Percentiles rank a stretch among this genome's conserved stretches.
Conservation (phyloP, 1,284 basidiomycete genomes). For the Malassezia restricta region DNA sequence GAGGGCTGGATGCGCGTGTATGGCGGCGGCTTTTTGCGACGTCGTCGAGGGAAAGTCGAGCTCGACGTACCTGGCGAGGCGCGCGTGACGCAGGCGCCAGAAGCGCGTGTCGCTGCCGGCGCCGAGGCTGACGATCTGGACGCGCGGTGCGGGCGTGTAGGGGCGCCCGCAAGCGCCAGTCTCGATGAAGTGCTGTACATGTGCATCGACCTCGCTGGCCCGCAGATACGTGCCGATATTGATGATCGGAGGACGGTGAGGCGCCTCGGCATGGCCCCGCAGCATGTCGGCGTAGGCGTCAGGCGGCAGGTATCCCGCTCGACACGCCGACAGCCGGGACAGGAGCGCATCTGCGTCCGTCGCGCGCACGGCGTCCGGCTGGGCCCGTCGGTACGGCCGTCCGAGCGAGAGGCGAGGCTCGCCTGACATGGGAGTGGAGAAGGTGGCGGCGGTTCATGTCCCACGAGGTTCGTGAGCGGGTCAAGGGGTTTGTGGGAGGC, state of each 20-base stretch:
- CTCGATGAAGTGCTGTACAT: constrained; percentile 62
- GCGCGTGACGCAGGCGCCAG: constrained; percentile 58
- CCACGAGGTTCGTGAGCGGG: constrained; percentile 3
- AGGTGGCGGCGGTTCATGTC: too few species aligned
- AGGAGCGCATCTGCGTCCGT: constrained; percentile 18
- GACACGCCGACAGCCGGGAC: constrained; percentile 17
- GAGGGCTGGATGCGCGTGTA: constrained; percentile 46
- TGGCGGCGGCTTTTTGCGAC: constrained; percentile 66
- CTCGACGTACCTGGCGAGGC: constrained; percentile 58
- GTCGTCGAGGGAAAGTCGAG: constrained; percentile 80
- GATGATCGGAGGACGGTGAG: constrained; percentile 61
- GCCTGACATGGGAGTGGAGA: too few species aligned
- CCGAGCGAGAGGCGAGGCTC: neutral
- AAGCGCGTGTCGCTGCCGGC: constrained; percentile 86
- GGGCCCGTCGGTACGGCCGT: neutral
- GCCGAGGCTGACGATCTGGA: constrained; percentile 77
- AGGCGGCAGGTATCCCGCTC: constrained; percentile 12
- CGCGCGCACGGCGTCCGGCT: constrained; percentile 13
- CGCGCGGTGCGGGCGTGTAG: constrained; percentile 47
- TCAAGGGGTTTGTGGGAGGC: constrained; percentile 47
- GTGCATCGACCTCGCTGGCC: constrained; percentile 63
- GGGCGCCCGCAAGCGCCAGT: neutral
- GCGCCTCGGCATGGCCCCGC: constrained; percentile 48
- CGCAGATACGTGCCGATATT: constrained; percentile 88
- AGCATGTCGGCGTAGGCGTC: constrained; percentile 9